Evolutionary conservation across 169 alveolate genomes (phyloP).

Genomic region (Plasmodium billcollinsi): DNA sequence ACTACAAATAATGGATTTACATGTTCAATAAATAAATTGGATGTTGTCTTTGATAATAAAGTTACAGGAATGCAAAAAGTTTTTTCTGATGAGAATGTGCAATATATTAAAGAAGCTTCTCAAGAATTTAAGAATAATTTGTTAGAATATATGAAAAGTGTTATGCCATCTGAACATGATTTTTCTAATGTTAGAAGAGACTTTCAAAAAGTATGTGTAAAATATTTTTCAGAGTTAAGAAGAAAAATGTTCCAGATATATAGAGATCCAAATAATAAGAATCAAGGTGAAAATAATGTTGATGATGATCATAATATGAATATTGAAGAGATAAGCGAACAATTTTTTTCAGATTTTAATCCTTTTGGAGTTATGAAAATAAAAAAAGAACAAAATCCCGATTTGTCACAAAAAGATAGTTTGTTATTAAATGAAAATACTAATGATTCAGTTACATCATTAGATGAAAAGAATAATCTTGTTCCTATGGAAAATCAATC

Average conservation of each 20-base stretch:
- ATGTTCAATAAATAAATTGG: conserved; percentile 31
- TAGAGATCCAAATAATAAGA: not conserved
- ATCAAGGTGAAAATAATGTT: not conserved
- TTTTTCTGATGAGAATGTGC: conserved; percentile 17
- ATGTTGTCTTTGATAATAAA: conserved; percentile 6
- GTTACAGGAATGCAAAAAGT: not conserved
- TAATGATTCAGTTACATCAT: not conserved
- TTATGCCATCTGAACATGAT: too few relatives aligned
- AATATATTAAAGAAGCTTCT: conserved; percentile 17
- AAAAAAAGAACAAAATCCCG: not conserved
- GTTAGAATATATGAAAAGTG: not conserved
- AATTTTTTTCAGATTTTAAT: not conserved
- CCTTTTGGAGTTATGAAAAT: not conserved
- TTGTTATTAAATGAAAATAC: not conserved
- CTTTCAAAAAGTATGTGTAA: conserved; percentile 1
- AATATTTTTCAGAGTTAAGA: conserved; percentile 11
- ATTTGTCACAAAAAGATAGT: not conserved
- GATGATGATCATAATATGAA: not conserved
- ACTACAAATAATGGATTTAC: conserved; percentile 1
- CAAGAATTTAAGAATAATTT: conserved; percentile 8
- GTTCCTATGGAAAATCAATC: too few relatives aligned
- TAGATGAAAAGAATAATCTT: not conserved
- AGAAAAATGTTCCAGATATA: conserved; percentile 25
- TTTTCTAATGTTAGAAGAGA: conserved; percentile 4
- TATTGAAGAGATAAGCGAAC: not conserved